Evolutionary conservation across 495 filamentous ascomycete species (phyloP).

Genomic region (Penicillium robsamsonii): DNA sequence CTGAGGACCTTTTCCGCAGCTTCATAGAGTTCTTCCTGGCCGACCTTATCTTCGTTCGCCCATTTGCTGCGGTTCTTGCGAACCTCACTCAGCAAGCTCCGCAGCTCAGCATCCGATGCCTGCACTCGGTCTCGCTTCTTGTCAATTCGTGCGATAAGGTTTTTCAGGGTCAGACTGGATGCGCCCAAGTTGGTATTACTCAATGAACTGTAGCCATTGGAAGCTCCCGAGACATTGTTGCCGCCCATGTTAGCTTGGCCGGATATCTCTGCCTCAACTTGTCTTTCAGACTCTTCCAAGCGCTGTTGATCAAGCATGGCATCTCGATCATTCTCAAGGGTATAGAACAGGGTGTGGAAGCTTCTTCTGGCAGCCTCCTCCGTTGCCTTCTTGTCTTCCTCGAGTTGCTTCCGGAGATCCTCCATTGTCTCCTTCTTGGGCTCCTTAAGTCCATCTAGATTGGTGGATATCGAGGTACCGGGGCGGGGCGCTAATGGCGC

Average conservation of each 20-base stretch:
- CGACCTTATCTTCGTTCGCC: slow-evolving; percentile 95
- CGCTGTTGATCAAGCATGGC: slow-evolving; percentile 98
- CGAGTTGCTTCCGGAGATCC: slow-evolving; percentile 87
- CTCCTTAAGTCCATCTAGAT: slow-evolving; percentile 39
- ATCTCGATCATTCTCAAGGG: slow-evolving; percentile 88
- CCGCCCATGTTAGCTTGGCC: slow-evolving; percentile 57
- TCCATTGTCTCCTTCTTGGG: slow-evolving; percentile 65
- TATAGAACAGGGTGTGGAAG: slow-evolving; percentile 91
- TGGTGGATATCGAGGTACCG: slow-evolving; percentile 28
- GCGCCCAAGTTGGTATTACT: slow-evolving; percentile 93
- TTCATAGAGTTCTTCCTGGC: slow-evolving; percentile 97
- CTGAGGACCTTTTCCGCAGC: slow-evolving; percentile 92
- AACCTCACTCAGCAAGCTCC: slow-evolving; percentile 91
- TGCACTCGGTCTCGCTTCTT: slow-evolving; percentile 80
- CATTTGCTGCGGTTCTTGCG: slow-evolving; percentile 97
- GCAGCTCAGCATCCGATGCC: slow-evolving; percentile 88
- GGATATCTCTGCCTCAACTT: slow-evolving; percentile 89
- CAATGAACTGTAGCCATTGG: slow-evolving; percentile 73
- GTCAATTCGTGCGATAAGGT: slow-evolving; percentile 94
- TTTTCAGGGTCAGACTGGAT: slow-evolving; percentile 94
- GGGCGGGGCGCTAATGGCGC: slow-evolving; percentile 31
- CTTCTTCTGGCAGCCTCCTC: slow-evolving; percentile 86
- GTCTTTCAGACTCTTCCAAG: slow-evolving; percentile 92
- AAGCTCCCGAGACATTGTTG: slow-evolving; percentile 45
- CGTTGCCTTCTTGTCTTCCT: slow-evolving; percentile 89